Evolutionary conservation across 2,329 filamentous ascomycete genomes (phyloP).

Genomic region (Colletotrichum tabaci): DNA sequence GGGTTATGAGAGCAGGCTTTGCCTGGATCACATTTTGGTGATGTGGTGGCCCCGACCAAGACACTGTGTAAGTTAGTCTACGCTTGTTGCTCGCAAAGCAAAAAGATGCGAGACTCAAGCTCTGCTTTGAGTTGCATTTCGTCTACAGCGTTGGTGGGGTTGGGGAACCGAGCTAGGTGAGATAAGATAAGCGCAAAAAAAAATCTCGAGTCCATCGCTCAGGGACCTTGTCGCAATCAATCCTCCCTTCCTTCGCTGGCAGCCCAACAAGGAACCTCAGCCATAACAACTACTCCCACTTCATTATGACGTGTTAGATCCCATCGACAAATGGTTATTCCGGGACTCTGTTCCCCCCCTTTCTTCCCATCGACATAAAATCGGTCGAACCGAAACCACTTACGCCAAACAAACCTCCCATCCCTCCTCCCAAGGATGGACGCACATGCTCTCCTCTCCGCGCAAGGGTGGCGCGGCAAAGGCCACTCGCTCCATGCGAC

Average conservation of each 20-base stretch:
- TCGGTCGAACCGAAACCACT: background rate
- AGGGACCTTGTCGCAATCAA: conserved; percentile 1
- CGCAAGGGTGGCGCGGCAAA: conserved; percentile 91
- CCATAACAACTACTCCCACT: conserved; percentile 5
- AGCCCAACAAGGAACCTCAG: background rate
- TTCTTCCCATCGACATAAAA: background rate
- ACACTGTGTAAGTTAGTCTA: too few species aligned
- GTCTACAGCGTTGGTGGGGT: conserved; percentile 22
- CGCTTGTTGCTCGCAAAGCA: background rate
- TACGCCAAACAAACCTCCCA: background rate
- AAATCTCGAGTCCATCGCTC: conserved; percentile 1
- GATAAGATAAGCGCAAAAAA: conserved; percentile 43
- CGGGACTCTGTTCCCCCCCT: too few species aligned
- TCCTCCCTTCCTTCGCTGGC: background rate
- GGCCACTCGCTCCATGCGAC: conserved; percentile 89
- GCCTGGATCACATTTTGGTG: background rate
- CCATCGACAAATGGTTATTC: background rate
- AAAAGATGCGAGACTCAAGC: background rate
- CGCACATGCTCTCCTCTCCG: conserved; percentile 84
- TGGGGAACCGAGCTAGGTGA: background rate
- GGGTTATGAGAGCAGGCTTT: background rate
- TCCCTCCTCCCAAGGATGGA: conserved; percentile 72
- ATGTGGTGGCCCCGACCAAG: too few species aligned
- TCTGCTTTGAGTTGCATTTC: background rate
- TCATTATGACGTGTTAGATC: conserved; percentile 15